Base-by-base conservation (phyloP, 2,329 filamentous ascomycete species). In the Aspergillus sp. region DNA sequence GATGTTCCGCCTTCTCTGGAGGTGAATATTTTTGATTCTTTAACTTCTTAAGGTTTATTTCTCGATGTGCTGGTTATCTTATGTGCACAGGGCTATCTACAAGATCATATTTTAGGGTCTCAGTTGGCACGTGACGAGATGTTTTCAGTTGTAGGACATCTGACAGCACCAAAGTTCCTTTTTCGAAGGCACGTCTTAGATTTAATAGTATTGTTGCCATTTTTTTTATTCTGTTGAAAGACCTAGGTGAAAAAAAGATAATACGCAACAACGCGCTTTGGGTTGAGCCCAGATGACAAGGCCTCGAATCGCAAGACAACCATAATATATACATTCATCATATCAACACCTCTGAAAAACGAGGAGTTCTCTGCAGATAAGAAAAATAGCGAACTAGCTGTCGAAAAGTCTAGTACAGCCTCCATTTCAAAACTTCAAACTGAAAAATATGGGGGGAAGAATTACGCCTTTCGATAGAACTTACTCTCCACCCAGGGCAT, bases 401-500 rank as follows among this genome's bases (percentile, higher is more conserved):
- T 36, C n/a, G 34, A 36, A 36, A n/a, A 36, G 2, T n/a, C 34
- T n/a, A 36, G 34, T n/a, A 13, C 5, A 36, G 34, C 34, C 34
- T n/a, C n/a, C n/a, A n/a, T n/a, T n/a, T n/a, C n/a, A n/a, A n/a
- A n/a, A n/a, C n/a, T n/a, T n/a, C n/a, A n/a, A n/a, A n/a, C 26
- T 11, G 17, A 18, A 50, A 45, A 45, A 9, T 50, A 49, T 32
- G n/a, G 3, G 4, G 11, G n/a, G 17, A 44, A 5, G 22, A 48
- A 44, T 17, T 45, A 64, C 24, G 70, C 68, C 24, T 70, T 69
- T 30, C 72, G 71, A 75, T 83, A 89, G 75, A 96, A 96, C 76
- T 90, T 92, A 67, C 83, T 86, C 50, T 86, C 82, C 51, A 96
- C 83, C 74, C 96, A 96, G 1, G 93, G 93, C 92, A 96, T 95